Evolutionary conservation across 345 rosid species (phyloP).

Genomic region (Moringa oleifera): DNA sequence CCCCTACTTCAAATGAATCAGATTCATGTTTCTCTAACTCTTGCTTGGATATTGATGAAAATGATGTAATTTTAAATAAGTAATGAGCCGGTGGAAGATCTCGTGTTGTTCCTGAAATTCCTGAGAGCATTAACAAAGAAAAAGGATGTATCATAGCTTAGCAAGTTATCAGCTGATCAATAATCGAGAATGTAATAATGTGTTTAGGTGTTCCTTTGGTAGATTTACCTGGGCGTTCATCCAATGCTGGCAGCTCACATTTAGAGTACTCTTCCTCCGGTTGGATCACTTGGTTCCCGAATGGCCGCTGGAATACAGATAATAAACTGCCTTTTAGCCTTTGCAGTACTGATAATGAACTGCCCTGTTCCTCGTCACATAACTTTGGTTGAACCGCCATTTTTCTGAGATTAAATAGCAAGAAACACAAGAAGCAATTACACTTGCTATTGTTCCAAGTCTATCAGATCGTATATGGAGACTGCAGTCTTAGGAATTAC

Average conservation of each 20-base stretch:
- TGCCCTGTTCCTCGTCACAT: background rate
- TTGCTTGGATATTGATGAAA: background rate
- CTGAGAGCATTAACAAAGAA: too few species aligned
- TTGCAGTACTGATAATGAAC: background rate
- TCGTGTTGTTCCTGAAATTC: background rate
- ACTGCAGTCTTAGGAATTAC: slow-evolving; percentile 7
- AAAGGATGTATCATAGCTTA: too few species aligned
- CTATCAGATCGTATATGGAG: background rate
- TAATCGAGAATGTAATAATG: background rate
- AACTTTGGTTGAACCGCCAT: too few species aligned
- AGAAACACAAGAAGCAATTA: too few species aligned
- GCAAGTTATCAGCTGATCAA: too few species aligned
- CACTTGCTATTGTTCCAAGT: background rate
- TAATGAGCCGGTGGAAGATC: background rate
- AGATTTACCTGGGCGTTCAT: too few species aligned
- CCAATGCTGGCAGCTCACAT: too few species aligned
- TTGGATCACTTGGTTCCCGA: background rate
- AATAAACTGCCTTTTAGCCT: background rate
- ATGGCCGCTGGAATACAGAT: background rate
- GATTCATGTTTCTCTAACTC: background rate
- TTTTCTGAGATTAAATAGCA: too few species aligned
- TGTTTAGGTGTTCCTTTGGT: too few species aligned
- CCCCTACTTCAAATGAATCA: background rate
- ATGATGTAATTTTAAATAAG: background rate
- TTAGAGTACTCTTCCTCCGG: too few species aligned